Conservation (phyloP, 345 rosid genomes). For the Populus deltoides region DNA sequence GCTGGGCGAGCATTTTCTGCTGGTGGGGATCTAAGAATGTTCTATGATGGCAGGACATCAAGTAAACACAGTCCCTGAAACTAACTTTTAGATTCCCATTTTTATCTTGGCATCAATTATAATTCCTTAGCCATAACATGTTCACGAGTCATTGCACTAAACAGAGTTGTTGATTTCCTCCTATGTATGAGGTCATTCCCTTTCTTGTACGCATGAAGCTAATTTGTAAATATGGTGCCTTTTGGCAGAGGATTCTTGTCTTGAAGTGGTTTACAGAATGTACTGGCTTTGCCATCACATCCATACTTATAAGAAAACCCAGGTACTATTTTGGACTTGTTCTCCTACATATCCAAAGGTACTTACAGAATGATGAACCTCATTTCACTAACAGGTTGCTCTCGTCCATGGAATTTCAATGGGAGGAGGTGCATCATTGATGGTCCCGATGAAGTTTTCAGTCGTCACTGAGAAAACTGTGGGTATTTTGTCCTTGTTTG, state of each 20-base stretch:
- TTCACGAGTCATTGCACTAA: neutral
- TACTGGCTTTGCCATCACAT: constrained; percentile 95
- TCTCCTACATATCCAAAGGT: neutral
- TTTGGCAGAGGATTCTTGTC: constrained; percentile 78
- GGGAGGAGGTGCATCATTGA: constrained; percentile 94
- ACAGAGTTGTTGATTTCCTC: neutral
- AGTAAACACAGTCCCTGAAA: constrained; percentile 40
- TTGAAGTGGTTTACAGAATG: constrained; percentile 90
- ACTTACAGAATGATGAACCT: neutral
- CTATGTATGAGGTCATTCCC: constrained; percentile 1
- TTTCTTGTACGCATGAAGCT: neutral
- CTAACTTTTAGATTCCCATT: neutral
- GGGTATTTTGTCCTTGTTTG: constrained; percentile 26
- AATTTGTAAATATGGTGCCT: constrained; percentile 4
- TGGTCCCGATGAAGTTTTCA: constrained; percentile 92
- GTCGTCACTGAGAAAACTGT: constrained; percentile 94
- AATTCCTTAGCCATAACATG: constrained; percentile 1
- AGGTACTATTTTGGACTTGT: constrained; percentile 32
- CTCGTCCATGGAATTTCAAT: constrained; percentile 87
- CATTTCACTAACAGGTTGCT: constrained; percentile 57
- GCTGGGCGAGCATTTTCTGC: constrained; percentile 93
- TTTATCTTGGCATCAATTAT: neutral
- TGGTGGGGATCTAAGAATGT: constrained; percentile 91
- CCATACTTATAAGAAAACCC: constrained; percentile 79
- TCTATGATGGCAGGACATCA: constrained; percentile 73